Base-by-base conservation (phyloP, 148 eudicot species). In the Arbutus unedo region DNA sequence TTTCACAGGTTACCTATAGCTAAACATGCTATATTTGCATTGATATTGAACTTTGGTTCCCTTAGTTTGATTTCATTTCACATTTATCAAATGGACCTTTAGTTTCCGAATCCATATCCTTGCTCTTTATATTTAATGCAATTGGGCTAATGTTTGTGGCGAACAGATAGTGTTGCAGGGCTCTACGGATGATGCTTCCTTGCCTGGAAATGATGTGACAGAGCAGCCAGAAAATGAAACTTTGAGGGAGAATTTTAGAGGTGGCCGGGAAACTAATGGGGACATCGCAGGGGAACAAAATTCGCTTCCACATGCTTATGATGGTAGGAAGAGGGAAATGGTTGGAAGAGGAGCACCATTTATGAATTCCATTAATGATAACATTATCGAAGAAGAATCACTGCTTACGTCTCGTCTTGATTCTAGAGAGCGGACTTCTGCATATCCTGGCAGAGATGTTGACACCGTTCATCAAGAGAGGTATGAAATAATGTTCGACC, bases 151-250 rank as follows among this genome's bases (percentile, higher is more conserved):
- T 25, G 84, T 31, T 75, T 82, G 87, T 86, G 86, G 84, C 49
- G 79, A 86, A 87, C 85, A 92, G 92, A 85, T 90, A 60, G 83
- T 83, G 19, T 88, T 89, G 81, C 88, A 90, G 79, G 85, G 81
- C 43, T 86, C 87, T 54, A 77, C 79, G 8, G 89, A 88, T 81
- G 88, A 77, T 43, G 85, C 85, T 49, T 83, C 88, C 72, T n/a
- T 49, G 38, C 76, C 60, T 2, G 85, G 53, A 74, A 80, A 71
- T 79, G 90, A 88, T 76, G 83, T 78, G 49, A 81, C 76, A 45
- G 90, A 82, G 85, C 86, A 80, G 67, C 83, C 79, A 49, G 89
- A 85, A 18, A 67, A 82, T 81, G 86, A 80, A 81, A 19, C 47
- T 4, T 55, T 82, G 64, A 82, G 75, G 60, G 84, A 79, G 79